Evolutionary conservation across 352 stramenopile species (phyloP), one percentile per base, ranked within the genome.

Genomic region (Pythium phragmitis): DNA sequence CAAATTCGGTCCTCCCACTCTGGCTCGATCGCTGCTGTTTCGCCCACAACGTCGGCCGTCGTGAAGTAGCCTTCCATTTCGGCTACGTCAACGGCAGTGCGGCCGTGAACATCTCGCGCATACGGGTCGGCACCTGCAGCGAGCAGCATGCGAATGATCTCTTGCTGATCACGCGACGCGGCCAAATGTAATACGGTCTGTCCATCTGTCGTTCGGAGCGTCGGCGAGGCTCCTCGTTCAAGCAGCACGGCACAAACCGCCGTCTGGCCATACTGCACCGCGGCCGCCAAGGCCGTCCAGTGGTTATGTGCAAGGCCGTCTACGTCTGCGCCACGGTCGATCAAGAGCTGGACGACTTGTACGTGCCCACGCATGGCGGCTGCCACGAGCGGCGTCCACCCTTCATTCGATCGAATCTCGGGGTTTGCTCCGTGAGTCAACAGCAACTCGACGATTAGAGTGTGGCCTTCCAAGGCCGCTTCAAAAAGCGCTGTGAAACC

Each of bases 131-230:
- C 46, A 13, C 23, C 19, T 2, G 16, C 13, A 13, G 2, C 23
- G 5, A 65, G 11, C 14, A 65, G 17, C 9, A 65, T 30, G 0
- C 16, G 8, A 14, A 66, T 39, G 33, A 26, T 41, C 28, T 46
- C 51, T 26, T 21, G 42, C n/a, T 60, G 49, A 14, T 42, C 13
- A 7, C 14, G 3, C 16, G 21, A 30, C 16, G 28, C 53, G 3
- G 55, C 55, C 12, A 21, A 3, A 14, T 62, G 55, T 13, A 62
- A 46, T 2, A 43, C 55, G 13, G 55, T 62, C 4, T 46, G 45
- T 3, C 55, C 55, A 26, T 62, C 55, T 3, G 19, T 34, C 26
- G 9, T 45, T 46, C 23, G 42, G 13, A 34, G 3, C 17, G 7
- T 14, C n/a, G 12, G 34, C 28, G 28, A 45, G 4, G 55, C 55